Evolutionary conservation across 495 filamentous ascomycete species (phyloP), one percentile per base, ranked within the genome.

Genomic region (Aspergillus saccharolyticus): DNA sequence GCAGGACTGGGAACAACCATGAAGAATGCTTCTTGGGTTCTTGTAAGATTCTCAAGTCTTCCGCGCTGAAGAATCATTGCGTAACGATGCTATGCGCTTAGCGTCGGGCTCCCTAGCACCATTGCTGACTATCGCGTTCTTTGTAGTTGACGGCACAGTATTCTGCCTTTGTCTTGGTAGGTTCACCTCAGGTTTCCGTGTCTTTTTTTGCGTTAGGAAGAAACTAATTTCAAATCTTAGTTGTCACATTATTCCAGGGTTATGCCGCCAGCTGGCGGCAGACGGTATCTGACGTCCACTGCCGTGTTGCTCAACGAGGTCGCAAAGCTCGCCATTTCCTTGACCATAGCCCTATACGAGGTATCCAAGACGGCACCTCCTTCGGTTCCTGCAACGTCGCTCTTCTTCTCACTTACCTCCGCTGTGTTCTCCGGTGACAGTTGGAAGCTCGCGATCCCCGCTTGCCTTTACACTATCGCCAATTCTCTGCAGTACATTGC

Each of bases 221-320:
- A 39, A 54, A 30, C 63, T 73, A 58, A 70, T 49, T 8, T 21
- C 17, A 33, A 6, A 33, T 19, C 20, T 44, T 67, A 90, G 88
- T 80, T 97, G 42, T 85, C 92, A 76, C 93, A 96, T 75, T 97
- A 97, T 68, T 96, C 92, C 14, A 82, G 91, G 61, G 82, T 91
- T 44, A 98, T 98, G 94, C 87, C 90, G 6, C 79, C 84, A 18
- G 81, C 84, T 30, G 84, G 84, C 62, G 88, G 89, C 51, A 90
- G 89, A 60, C 86, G 92, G 67, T 98, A 96, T 72, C 86, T 92
- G 59, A 85, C 93, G 24, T 97, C 92, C 16, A 97, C 94, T 22
- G 93, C 94, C 15, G 93, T 98, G 18, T 89, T 98, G 66, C 75
- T 97, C 44, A 96, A 91, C 66, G 94, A 98, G 73, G 82, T 96